Evolutionary conservation across 2,329 filamentous ascomycete species (phyloP).

Genomic region (Macrophomina tecta): DNA sequence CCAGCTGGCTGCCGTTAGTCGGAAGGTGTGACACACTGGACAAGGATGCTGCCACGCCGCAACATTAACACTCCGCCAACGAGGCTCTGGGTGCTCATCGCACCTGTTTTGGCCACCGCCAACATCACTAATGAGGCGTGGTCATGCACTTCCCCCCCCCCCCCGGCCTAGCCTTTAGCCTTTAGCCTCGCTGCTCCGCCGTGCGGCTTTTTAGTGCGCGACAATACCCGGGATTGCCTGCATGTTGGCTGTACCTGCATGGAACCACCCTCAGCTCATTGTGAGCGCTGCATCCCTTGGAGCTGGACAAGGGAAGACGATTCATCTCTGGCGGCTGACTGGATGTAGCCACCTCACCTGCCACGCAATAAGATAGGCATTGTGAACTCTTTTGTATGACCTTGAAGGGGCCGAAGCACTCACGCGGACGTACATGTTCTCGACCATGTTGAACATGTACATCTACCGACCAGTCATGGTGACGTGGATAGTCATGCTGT

Average conservation of each 20-base stretch:
- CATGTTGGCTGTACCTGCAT: conserved; percentile 13
- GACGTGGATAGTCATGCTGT: too few relatives aligned
- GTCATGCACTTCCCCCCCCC: conserved; percentile 13
- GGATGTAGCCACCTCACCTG: background rate
- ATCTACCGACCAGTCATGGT: too few relatives aligned
- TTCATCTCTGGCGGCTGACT: background rate
- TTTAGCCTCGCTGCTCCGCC: background rate
- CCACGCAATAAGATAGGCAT: too few relatives aligned
- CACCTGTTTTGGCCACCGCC: background rate
- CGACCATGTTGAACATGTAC: too few relatives aligned
- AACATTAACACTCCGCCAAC: background rate
- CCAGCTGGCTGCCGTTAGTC: background rate
- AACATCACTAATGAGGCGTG: background rate
- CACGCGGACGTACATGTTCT: too few relatives aligned
- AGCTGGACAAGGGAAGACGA: background rate
- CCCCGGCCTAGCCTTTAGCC: conserved; percentile 1
- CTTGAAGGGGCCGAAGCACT: too few relatives aligned
- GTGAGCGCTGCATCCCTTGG: background rate
- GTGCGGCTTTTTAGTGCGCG: conserved; percentile 3
- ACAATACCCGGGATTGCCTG: conserved; percentile 6
- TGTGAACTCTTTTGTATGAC: too few relatives aligned
- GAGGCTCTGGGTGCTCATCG: background rate
- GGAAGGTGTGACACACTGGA: background rate
- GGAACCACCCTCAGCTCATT: conserved; percentile 7
- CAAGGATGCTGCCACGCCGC: conserved; percentile 5